Base-by-base conservation (phyloP, 371 early-diverging fungal genomes). In the Circinella umbellata region DNA sequence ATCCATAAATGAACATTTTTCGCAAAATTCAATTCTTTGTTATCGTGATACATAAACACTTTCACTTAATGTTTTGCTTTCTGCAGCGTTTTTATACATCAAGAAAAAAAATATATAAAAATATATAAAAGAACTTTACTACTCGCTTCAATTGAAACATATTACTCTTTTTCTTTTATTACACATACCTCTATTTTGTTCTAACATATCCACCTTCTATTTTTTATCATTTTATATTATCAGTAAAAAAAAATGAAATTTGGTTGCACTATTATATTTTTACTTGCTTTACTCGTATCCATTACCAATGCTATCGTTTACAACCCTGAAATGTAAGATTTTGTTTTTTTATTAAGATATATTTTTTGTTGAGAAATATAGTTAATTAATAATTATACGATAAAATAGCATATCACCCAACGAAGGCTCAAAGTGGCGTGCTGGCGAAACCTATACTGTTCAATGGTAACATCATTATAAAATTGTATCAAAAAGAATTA, bases 401-500 rank as follows among this genome's bases (percentile, higher is more conserved):
- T 27, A 27, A 27, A 27, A 27, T 51, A 72, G 70, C 15, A 64
- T 66, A 9, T 46, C 46, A 4, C 76, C 76, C 6, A 63, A 66
- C 46, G 18, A 42, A 3, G 61, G 51, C 37, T 61, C 73, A 13
- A 63, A 63, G 10, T 76, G 76, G 76, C 65, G 67, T 35, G 73
- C 76, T 13, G 76, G 76, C 46, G 61, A 65, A 39, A 64, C 36
- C 0, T 72, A 67, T 42, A 70, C 70, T 15, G 73, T 76, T 20
- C 62, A 67, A 61, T 76, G 76, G 76, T 51, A 69, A 42, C 1
- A n/a, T 4, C 34, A 4, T 0, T 10, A 54, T 20, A 17, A 37
- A 36, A 0, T 35, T 11, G n/a, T 0, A 57, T 20, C 6, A 9
- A 9, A 54, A 15, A n/a, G n/a, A 15, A 5, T 53, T 34, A 27